These are phyloP conservation scores for Umbilicaria muhlenbergii DNA, from an alignment of 495 filamentous ascomycete species.

Conservation along the genomic window DNA sequence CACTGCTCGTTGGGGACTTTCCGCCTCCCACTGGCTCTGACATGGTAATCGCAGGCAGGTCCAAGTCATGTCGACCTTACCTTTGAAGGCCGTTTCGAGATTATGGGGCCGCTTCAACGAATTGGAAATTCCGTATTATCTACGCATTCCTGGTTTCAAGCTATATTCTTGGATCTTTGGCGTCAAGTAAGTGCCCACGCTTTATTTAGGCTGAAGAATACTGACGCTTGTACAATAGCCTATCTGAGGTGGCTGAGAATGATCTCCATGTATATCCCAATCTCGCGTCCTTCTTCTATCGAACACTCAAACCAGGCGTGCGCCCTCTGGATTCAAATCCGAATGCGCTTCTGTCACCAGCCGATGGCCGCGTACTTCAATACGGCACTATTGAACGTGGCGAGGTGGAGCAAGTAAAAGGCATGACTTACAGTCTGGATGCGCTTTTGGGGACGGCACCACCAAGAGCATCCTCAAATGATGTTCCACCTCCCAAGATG, in stretches of 20 bases:
- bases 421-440: slow-evolving; percentile 93
- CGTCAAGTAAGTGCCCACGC: slow-evolving; percentile 44
- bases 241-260: slow-evolving; percentile 71
- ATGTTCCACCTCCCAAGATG: background rate
- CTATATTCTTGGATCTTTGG: slow-evolving; percentile 88
- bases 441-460: slow-evolving; percentile 63
- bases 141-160: slow-evolving; percentile 88
- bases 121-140: slow-evolving; percentile 72
- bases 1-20: background rate
- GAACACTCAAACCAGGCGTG: slow-evolving; percentile 73
- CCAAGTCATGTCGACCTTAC: slow-evolving; percentile 89
- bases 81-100: slow-evolving; percentile 83
- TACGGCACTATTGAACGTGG: slow-evolving; percentile 83
- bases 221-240: slow-evolving; percentile 21
- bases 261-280: slow-evolving; percentile 86
- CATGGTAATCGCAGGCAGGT: slow-evolving; percentile 48
- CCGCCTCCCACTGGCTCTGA: background rate
- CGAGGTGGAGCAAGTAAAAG: slow-evolving; percentile 97
- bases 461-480: slow-evolving; percentile 9
- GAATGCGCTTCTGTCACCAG: slow-evolving; percentile 65
- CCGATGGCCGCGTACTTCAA: slow-evolving; percentile 82
- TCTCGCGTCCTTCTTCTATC: slow-evolving; percentile 94
- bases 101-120: slow-evolving; percentile 96
- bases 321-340: slow-evolving; percentile 75
- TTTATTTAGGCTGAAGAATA: background rate